phyloP scores from a whole-genome alignment of 2,329 filamentous ascomycete genomes.

The Chaetomium strumarium region DNA sequence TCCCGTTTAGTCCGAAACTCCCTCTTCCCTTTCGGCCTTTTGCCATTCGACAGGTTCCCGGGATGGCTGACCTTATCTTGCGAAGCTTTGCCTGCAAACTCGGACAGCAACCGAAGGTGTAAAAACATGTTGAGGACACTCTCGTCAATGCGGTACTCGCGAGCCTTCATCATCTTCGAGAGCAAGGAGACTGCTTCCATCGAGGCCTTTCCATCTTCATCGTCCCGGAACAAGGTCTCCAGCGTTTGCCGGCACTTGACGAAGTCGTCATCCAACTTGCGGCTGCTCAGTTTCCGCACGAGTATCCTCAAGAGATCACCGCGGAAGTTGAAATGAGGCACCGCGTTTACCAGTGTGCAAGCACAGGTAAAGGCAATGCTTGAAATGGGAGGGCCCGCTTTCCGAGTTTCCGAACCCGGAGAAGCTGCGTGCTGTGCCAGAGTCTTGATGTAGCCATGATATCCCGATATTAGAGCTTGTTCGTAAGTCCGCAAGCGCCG shows the following conservation, averaged over 20 bases:
- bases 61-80: slow-evolving; percentile 63
- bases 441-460: slow-evolving; percentile 76
- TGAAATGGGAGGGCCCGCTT: slow-evolving; percentile 48
- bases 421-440: slow-evolving; percentile 60
- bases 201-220: slow-evolving; percentile 84
- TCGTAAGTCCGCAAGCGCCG: slow-evolving; percentile 77
- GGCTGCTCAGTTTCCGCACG: slow-evolving; percentile 72
- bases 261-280: slow-evolving; percentile 67
- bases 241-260: slow-evolving; percentile 71
- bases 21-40: slow-evolving; percentile 66
- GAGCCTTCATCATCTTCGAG: slow-evolving; percentile 91
- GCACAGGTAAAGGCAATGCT: slow-evolving; percentile 79
- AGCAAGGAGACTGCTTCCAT: slow-evolving; percentile 80
- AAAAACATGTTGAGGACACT: slow-evolving; percentile 86
- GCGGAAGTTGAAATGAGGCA: slow-evolving; percentile 97
- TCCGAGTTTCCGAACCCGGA: slow-evolving; percentile 34
- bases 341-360: slow-evolving; percentile 70
- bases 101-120: slow-evolving; percentile 77
- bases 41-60: slow-evolving; percentile 33
- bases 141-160: slow-evolving; percentile 77
- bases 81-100: slow-evolving; percentile 81
- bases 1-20: slow-evolving; percentile 86
- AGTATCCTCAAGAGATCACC: slow-evolving; percentile 81
- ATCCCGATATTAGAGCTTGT: slow-evolving; percentile 76
- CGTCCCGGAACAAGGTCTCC: slow-evolving; percentile 74